Evolutionary conservation across 805 yeast species (phyloP), one percentile per base, ranked within the genome.

Genomic region (Ogataea sp.): DNA sequence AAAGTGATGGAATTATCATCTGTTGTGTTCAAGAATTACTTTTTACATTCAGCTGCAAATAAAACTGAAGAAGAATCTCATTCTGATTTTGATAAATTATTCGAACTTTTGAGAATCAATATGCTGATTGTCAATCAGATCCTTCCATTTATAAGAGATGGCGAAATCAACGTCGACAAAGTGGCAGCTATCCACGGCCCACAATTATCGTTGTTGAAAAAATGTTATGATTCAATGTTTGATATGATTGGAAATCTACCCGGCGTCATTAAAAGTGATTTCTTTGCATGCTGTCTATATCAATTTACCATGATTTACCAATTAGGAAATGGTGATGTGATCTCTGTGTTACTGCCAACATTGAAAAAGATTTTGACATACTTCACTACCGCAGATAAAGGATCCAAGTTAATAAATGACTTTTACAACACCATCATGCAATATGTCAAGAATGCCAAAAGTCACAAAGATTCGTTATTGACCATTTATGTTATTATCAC

Each of bases 71-170:
- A 71, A 9, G 68, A 64, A 28, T 63, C 77, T 40, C 62, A 71
- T 26, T 59, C 65, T 23, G 80, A 78, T 38, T 80, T 84, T 39
- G 95, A 86, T 49, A 86, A 84, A 51, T 61, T 87, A 33, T 86
- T 90, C 56, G 97, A 90, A 53, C 64, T 89, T 20, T 60, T 88
- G 37, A 68, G 96, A 45, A 70, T 88, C 6, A 72, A 75, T 15
- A 67, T 83, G 64, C 65, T 80, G 17, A 80, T 85, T 0, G 60
- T 88, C 15, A 70, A 80, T 21, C 68, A 65, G 24, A 61, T 71
- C 8, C 59, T 83, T 32, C 89, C 94, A 8, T 72, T 78, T 38
- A 62, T 80, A 31, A 70, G 72, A 40, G 70, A 68, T 23, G 70
- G 67, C 31, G 69, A 53, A 39, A 62, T 71, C 36, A 47, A 45